These are phyloP conservation scores for Zygoascus hellenicus DNA, from an alignment of 1,139 yeast species.

Conservation along the genomic window DNA sequence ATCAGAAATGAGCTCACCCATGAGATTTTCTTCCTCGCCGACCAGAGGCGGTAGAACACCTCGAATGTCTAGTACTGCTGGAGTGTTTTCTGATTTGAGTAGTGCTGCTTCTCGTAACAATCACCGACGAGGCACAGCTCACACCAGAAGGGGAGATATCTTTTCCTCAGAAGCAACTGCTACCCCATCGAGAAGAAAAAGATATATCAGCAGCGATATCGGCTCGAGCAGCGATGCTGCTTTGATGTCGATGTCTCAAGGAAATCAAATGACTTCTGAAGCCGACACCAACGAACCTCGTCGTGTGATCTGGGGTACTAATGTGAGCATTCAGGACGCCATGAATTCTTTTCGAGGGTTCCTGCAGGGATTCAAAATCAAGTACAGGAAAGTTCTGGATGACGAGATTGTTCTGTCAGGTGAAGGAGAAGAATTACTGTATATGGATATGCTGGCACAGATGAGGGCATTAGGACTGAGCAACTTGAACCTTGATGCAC, in stretches of 20 bases:
- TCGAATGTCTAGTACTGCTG: constrained; percentile 12
- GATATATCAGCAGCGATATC: constrained; percentile 20
- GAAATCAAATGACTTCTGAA: constrained; percentile 21
- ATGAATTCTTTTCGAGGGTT: constrained; percentile 75
- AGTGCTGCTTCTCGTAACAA: constrained; percentile 13
- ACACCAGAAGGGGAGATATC: constrained; percentile 48
- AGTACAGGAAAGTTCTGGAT: constrained; percentile 61
- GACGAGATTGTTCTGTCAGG: constrained; percentile 42
- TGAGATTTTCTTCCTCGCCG: constrained; percentile 44
- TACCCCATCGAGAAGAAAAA: constrained; percentile 43
- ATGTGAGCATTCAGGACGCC: constrained; percentile 86
- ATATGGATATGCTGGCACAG: constrained; percentile 63
- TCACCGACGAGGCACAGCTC: constrained; percentile 16
- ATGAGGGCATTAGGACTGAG: constrained; percentile 77
- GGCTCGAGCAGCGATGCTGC: constrained; percentile 12
- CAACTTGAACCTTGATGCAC: constrained; percentile 78
- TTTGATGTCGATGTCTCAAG: constrained; percentile 13
- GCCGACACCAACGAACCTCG: constrained; percentile 58
- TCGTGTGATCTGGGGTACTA: constrained; percentile 97
- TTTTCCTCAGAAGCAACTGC: constrained; percentile 51
- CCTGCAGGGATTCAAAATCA: constrained; percentile 73
- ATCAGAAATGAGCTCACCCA: constrained; percentile 41
- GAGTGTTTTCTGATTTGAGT: constrained; percentile 14
- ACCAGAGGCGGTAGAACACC: constrained; percentile 18
- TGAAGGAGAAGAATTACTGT: constrained; percentile 68